phyloP scores from a whole-genome alignment of 2,329 filamentous ascomycete species.

The Ophiostoma triangulosporum region DNA sequence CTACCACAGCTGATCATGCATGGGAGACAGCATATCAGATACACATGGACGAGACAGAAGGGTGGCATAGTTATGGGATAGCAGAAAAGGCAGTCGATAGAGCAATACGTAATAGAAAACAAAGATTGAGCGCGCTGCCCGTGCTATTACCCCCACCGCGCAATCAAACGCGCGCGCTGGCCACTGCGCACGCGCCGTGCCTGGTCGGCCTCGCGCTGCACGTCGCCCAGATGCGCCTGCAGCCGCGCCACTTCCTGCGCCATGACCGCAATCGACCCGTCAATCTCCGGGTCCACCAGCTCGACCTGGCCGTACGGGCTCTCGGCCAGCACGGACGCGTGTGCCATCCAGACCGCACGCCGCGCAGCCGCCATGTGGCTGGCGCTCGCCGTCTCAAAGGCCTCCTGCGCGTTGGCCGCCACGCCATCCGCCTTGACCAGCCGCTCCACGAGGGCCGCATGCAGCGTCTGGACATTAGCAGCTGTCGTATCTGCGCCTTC shows the following conservation, averaged over 20 bases:
- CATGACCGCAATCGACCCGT: constrained; percentile 34
- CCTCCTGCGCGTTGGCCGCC: constrained; percentile 31
- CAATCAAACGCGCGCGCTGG: constrained; percentile 35
- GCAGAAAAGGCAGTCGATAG: no score
- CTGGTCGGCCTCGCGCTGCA: constrained; percentile 24
- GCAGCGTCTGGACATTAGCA: constrained; percentile 16
- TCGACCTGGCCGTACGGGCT: constrained; percentile 33
- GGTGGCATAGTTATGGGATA: no score
- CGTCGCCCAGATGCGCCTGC: constrained; percentile 23
- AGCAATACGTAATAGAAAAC: no score
- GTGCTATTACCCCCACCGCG: constrained; percentile 26
- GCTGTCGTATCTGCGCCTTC: constrained; percentile 1
- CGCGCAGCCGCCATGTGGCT: constrained; percentile 33
- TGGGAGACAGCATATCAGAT: not conserved
- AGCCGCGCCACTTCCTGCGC: constrained; percentile 30
- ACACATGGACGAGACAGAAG: no score
- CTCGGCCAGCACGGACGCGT: constrained; percentile 40
- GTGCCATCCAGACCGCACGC: constrained; percentile 33
- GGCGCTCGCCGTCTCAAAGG: constrained; percentile 31
- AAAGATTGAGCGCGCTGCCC: no score
- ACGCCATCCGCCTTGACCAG: constrained; percentile 30
- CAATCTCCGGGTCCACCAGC: constrained; percentile 39
- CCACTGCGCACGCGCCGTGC: constrained; percentile 26
- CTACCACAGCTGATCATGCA: constrained; percentile 10
- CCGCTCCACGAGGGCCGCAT: constrained; percentile 26